Conservation (phyloP, 2,329 filamentous ascomycete species). For the Pseudocercospora eumusae region DNA sequence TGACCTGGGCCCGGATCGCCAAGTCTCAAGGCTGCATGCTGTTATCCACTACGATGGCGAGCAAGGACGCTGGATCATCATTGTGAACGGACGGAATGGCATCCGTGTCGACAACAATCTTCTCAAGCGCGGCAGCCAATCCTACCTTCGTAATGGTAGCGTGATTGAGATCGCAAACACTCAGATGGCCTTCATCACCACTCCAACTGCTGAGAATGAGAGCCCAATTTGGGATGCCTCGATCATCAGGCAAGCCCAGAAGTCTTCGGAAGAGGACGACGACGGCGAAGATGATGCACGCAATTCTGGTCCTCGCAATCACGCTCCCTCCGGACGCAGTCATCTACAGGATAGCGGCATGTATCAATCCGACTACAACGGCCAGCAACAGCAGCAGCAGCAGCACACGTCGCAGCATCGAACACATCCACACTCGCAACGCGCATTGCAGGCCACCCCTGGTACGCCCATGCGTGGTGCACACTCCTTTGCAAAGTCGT, state of each 20-base stretch:
- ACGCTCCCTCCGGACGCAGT: conserved; percentile 21
- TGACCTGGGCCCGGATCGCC: conserved; percentile 65
- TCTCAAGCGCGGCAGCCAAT: conserved; percentile 66
- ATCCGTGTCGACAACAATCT: conserved; percentile 76
- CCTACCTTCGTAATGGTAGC: conserved; percentile 76
- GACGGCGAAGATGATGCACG: conserved; percentile 40
- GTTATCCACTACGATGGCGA: conserved; percentile 51
- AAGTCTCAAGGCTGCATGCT: conserved; percentile 54
- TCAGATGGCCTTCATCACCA: conserved; percentile 99
- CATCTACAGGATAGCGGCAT: conserved; percentile 28
- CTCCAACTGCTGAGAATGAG: conserved; percentile 70
- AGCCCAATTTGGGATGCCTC: conserved; percentile 60
- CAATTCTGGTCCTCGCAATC: conserved; percentile 19
- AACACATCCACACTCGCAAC: conserved; percentile 42
- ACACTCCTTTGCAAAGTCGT: conserved; percentile 45
- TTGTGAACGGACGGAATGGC: conserved; percentile 88
- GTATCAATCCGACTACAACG: conserved; percentile 32
- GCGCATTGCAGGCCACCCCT: conserved; percentile 37
- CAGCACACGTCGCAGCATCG: conserved; percentile 31
- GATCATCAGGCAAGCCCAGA: conserved; percentile 42
- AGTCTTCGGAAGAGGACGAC: conserved; percentile 47
- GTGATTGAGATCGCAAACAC: conserved; percentile 89
- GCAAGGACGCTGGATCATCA: conserved; percentile 71
- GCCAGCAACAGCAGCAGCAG: conserved; percentile 31
- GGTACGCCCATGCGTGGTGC: conserved; percentile 41